Evolutionary conservation across 164 flowering plant species (phyloP).

Genomic region (Akebia trifoliata): DNA sequence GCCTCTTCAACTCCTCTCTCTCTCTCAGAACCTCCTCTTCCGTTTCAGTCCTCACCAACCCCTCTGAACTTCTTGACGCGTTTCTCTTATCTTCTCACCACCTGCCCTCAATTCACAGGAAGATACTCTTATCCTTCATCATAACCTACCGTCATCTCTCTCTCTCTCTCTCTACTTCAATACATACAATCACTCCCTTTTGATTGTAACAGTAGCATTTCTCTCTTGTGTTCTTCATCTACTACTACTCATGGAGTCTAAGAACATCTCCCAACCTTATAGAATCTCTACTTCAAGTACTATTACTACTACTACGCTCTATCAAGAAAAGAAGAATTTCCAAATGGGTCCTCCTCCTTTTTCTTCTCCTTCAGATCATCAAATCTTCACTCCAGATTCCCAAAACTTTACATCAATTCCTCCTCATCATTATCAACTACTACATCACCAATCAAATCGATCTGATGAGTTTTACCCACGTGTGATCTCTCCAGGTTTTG

Average conservation of each 20-base stretch:
- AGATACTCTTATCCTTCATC: neutral
- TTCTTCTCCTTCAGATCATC: neutral
- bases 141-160: neutral
- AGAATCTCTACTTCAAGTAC: neutral
- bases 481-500: constrained; percentile 1
- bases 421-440: neutral
- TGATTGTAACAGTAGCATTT: neutral
- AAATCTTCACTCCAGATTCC: neutral
- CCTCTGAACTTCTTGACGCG: constrained; percentile 9
- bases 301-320: neutral
- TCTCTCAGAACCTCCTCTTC: neutral
- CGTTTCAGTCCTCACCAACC: neutral
- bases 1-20: neutral
- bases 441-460: constrained; percentile 2
- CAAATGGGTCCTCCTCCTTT: constrained; percentile 10
- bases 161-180: neutral
- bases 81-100: constrained; percentile 11
- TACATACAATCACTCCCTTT: too few relatives aligned
- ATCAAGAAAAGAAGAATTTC: neutral
- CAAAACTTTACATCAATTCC: constrained; percentile 6
- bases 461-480: neutral
- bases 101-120: constrained; percentile 4
- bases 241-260: constrained; percentile 7
- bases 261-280: neutral
- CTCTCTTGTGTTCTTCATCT: neutral